Evolutionary conservation across 805 yeast genomes (phyloP).

Genomic region (Sporopachydermia lactativora): DNA sequence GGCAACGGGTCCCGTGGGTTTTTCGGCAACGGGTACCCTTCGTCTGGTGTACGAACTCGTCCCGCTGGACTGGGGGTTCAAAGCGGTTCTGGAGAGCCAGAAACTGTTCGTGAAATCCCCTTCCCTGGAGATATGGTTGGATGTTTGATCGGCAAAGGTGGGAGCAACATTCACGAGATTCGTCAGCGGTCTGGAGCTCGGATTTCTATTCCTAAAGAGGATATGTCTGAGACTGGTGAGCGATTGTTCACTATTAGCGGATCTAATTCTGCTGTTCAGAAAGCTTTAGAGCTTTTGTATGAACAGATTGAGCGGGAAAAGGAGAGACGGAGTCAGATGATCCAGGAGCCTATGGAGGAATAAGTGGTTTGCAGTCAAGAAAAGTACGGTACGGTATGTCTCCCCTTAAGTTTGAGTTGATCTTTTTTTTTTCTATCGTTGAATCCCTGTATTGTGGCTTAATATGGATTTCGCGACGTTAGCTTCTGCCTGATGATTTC

Average conservation of each 20-base stretch:
- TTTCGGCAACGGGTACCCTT: constrained; percentile 4
- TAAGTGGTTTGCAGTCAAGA: too few relatives aligned
- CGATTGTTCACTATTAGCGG: constrained; percentile 66
- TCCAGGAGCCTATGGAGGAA: too few relatives aligned
- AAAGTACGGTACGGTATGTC: too few relatives aligned
- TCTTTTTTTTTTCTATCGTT: too few relatives aligned
- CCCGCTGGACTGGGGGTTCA: constrained; percentile 7
- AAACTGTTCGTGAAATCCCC: constrained; percentile 26
- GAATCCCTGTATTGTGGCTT: too few relatives aligned
- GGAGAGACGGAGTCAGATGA: constrained; percentile 20
- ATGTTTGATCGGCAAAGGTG: constrained; percentile 77
- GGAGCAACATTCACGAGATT: constrained; percentile 75
- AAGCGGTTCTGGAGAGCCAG: constrained; percentile 16
- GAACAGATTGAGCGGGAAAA: constrained; percentile 46
- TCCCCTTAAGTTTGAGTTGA: too few relatives aligned
- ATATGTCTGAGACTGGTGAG: constrained; percentile 41
- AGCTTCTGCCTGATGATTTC: too few relatives aligned
- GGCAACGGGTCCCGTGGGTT: neutral
- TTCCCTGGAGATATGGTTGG: constrained; percentile 81
- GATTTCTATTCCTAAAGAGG: constrained; percentile 61
- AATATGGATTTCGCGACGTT: too few relatives aligned
- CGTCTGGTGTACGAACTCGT: neutral
- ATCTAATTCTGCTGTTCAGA: constrained; percentile 35
- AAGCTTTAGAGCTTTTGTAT: constrained; percentile 39
- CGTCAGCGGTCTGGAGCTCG: constrained; percentile 67